These are phyloP conservation scores for Melaleuca alternifolia DNA, from an alignment of 345 rosid species.

Conservation along the genomic window DNA sequence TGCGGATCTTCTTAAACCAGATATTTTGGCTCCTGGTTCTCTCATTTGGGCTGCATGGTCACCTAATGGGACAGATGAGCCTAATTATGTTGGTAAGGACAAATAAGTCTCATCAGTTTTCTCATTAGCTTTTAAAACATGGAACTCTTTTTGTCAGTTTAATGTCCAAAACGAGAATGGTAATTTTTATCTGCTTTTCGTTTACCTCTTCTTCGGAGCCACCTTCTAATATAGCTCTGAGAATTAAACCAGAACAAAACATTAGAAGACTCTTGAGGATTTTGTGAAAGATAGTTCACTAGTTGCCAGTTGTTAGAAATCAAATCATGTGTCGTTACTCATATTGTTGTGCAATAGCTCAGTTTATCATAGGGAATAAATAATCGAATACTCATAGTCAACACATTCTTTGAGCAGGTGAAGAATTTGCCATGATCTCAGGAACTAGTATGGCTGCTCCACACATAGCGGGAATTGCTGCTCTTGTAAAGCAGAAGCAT, in stretches of 20 bases:
- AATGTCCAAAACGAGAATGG: background rate
- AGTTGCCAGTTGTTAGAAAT: background rate
- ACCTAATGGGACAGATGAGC: slow-evolving; percentile 92
- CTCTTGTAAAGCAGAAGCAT: slow-evolving; percentile 92
- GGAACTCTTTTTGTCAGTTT: background rate
- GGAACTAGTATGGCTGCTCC: slow-evolving; percentile 99
- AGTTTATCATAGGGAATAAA: background rate
- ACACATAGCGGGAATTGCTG: slow-evolving; percentile 97
- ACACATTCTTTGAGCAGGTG: slow-evolving; percentile 47
- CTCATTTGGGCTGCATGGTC: slow-evolving; percentile 99
- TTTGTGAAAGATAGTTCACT: background rate
- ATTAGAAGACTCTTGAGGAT: background rate
- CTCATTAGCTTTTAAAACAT: background rate
- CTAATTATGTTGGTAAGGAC: slow-evolving; percentile 69
- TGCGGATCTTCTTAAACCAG: slow-evolving; percentile 99
- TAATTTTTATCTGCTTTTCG: background rate
- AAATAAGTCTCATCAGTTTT: background rate
- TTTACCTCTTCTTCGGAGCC: background rate
- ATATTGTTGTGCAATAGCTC: background rate
- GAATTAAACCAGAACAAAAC: background rate
- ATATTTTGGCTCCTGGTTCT: slow-evolving; percentile 94
- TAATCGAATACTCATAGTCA: background rate
- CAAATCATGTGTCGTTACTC: background rate
- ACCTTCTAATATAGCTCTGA: background rate
- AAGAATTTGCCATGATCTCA: slow-evolving; percentile 89